Conservation (phyloP, 1,139 yeast genomes). For the Taiozyma sp. region DNA sequence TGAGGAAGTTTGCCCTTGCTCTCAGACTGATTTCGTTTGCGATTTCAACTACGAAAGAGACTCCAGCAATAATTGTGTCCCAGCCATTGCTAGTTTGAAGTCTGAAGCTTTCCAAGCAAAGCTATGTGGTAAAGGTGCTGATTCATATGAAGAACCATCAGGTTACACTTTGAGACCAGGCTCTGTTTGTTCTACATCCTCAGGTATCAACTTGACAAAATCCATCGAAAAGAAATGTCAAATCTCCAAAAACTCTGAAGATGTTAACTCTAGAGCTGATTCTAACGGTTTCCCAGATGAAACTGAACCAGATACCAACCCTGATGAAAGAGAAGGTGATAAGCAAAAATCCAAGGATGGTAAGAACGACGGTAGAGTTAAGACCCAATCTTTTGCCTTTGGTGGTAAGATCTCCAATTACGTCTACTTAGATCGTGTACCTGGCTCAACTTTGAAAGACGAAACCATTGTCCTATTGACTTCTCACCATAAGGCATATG, state of each 20-base stretch:
- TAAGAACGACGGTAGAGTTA: conserved; percentile 31
- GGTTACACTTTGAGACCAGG: conserved; percentile 36
- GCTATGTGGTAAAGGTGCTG: conserved; percentile 19
- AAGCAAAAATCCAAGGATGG: conserved; percentile 28
- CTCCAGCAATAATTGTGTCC: conserved; percentile 45
- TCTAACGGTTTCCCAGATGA: conserved; percentile 37
- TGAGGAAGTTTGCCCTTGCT: conserved; percentile 65
- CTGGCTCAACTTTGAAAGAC: conserved; percentile 31
- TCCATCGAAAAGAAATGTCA: conserved; percentile 11
- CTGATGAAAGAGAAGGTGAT: conserved; percentile 35
- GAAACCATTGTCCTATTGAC: conserved; percentile 49
- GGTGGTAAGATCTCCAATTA: conserved; percentile 42
- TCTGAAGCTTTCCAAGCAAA: conserved; percentile 29
- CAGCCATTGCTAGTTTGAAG: conserved; percentile 23
- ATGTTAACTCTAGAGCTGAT: conserved; percentile 18
- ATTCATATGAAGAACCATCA: conserved; percentile 11
- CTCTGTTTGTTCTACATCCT: conserved; percentile 30
- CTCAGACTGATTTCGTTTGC: conserved; percentile 70
- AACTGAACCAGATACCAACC: conserved; percentile 26
- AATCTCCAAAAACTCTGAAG: conserved; percentile 27
- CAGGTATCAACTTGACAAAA: conserved; percentile 12
- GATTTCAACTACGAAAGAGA: conserved; percentile 46
- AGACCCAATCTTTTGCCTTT: conserved; percentile 32
- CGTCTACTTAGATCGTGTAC: conserved; percentile 40
- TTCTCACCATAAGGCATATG: conserved; percentile 38